Evolutionary conservation across 768 basidiomycete species (phyloP), one percentile per base, ranked within the genome.

Genomic region (Rhizopogon vinicolor): DNA sequence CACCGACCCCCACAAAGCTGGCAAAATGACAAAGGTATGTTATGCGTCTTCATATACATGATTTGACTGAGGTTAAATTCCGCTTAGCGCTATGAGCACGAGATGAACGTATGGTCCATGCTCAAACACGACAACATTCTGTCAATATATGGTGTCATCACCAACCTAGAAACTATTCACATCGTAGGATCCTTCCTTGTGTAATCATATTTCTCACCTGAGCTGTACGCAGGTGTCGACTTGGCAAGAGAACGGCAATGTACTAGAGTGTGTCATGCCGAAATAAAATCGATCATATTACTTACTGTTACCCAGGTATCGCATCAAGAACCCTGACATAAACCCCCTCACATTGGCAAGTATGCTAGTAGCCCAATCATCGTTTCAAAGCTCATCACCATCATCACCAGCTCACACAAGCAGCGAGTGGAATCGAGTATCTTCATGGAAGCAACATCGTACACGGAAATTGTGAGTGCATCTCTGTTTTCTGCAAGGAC

Each of bases 161-260:
- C 80, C 5, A 73, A 82, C 56, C 70, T 79, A 54, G 81, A 79
- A 0, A 75, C 76, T 42, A 69, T 84, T 45, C 75, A 83, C 59
- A 81, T 80, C 64, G 82, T 74, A 62, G 13, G 66, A 55, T 33
- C 41, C 29, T 33, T 8, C 8, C 44, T 53, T 50, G 52, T 54
- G 16, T 41, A 8, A 33, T 53, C 5, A 3, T 31, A 14, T 5
- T 16, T 42, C 37, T 35, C 25, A 28, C 22, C 28, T 50, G 5
- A 37, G 41, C 51, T 51, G 19, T 42, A 39, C 28, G 37, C 48
- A 83, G 82, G 81, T 85, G 33, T 83, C 83, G 9, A 80, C 83
- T 5, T 85, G 84, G 84, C 82, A 83, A 68, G 72, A 75, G 37
- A 76, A 82, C 59, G 82, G 81, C 41, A 80, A 84, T 61, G 76